Conservation (phyloP, 2,329 filamentous ascomycete species). For the Aspergillus terreus region DNA sequence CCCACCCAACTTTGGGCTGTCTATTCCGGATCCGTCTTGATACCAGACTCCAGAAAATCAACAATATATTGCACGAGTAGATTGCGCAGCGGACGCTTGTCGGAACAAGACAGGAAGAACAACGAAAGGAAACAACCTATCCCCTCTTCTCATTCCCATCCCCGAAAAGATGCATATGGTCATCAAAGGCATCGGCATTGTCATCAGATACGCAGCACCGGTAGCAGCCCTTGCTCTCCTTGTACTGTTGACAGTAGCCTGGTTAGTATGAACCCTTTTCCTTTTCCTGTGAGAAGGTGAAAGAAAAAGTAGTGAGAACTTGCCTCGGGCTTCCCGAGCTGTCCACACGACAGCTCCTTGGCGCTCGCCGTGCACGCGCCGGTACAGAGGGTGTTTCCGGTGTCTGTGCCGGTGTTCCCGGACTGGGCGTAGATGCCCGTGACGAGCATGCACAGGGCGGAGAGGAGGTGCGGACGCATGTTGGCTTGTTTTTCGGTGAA, state of each 20-base stretch:
- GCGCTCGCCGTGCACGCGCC: conserved; percentile 4
- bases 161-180: not conserved
- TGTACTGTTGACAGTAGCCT: conserved; percentile 2
- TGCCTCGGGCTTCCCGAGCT: not conserved
- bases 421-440: conserved; percentile 1
- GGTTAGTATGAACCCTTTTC: not conserved
- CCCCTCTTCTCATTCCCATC: not conserved
- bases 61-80: too few species aligned
- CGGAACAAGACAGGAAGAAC: too few species aligned
- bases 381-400: conserved; percentile 7
- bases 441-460: conserved; percentile 15
- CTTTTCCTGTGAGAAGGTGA: too few species aligned
- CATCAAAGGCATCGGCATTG: not conserved
- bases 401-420: conserved; percentile 7
- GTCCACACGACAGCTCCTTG: not conserved
- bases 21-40: too few species aligned
- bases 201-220: conserved; percentile 11
- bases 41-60: not conserved
- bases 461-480: conserved; percentile 16
- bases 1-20: too few species aligned
- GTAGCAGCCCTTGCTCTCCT: conserved; percentile 12
- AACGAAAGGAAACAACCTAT: not conserved
- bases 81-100: too few species aligned
- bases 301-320: not conserved
- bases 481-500: not conserved